Evolutionary conservation across 805 yeast species (phyloP), one percentile per base, ranked within the genome.

Genomic region (Candida cerambycidarum): DNA sequence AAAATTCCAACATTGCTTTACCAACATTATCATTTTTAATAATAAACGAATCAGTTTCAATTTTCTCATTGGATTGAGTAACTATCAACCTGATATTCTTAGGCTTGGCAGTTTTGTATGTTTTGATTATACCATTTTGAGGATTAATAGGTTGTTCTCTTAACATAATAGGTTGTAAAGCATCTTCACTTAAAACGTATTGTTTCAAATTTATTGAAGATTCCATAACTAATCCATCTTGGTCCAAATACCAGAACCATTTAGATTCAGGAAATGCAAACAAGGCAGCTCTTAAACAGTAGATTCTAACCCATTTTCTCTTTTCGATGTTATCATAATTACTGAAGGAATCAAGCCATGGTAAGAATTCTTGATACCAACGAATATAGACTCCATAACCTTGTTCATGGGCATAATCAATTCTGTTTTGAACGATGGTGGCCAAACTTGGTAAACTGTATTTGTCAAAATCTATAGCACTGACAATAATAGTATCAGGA

Each of bases 261-360:
- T 87, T 80, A n/a, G 97, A 85, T 37, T 82, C 71, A 1, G 98
- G 98, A 69, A 89, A 89, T 0, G 96, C 93, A 60, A 78, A 79
- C 83, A 92, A 81, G n/a, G 98, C 97, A 32, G 90, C 93, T 47
- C 95, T 76, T 58, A 88, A 61, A 31, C 82, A 61, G 43, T 78
- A 76, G 21, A 83, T 56, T 50, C 82, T 79, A 24, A 80, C 75
- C 93, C 95, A 86, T 50, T 69, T 70, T 21, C 71, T 65, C 43
- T 67, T 67, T 50, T 79, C 69, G 55, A 59, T 48, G 52, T 63
- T 63, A 48, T 65, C 61, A 45, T 68, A 63, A 53, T 73, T 61
- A 28, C 72, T 71, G 30, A 65, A 41, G 5, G 69, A 58, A 42
- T 78, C 72, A 43, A 83, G 53, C 12, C 73, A 52, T 6, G 92